Base-by-base conservation (phyloP, 1,284 basidiomycete genomes). In the Agroathelia rolfsii region DNA sequence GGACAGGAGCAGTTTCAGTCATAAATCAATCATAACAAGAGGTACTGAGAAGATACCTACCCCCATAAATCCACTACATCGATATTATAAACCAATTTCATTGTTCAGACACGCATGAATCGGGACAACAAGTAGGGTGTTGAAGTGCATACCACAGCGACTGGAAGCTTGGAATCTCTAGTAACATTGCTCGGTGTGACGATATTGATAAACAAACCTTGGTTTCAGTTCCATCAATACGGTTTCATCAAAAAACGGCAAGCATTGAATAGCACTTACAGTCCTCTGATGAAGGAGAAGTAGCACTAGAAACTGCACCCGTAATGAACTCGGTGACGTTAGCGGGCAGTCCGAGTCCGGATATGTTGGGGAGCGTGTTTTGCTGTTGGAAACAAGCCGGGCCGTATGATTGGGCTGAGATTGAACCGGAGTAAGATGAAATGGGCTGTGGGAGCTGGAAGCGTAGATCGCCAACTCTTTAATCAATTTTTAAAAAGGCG, bases 191-290 rank as follows among this genome's bases (percentile, higher is more conserved):
- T 48, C 3, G 74, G 68, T 19, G 59, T 64, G 33, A 69, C 55
- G 4, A 80, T 63, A 44, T 78, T 78, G 41, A 78, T 45, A 1
- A 61, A 66, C 23, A 79, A 51, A 46, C 76, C 74, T 67, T 49
- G 41, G 19, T 49, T 47, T 11, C n/a, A 6, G 8, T 24, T 14
- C 19, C 9, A 19, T 22, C 6, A 39, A 23, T 5, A 2, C 15
- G 10, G 11, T 3, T 22, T 14, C 17, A 22, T 11, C 13, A 31
- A 4, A 1, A n/a, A 20, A 23, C n/a, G 4, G 7, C 13, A 12
- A 23, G 23, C 6, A 14, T n/a, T n/a, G 18, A 5, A 15, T 18
- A 20, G 16, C 28, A 23, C 47, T 33, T 26, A 54, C 51, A 51
- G 12, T 53, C 51, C 18, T 54, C 52, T 7, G 44, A 36, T n/a